These are phyloP conservation scores for Metschnikowia noctiluminum DNA, from an alignment of 805 yeast genomes.

Conservation along the genomic window DNA sequence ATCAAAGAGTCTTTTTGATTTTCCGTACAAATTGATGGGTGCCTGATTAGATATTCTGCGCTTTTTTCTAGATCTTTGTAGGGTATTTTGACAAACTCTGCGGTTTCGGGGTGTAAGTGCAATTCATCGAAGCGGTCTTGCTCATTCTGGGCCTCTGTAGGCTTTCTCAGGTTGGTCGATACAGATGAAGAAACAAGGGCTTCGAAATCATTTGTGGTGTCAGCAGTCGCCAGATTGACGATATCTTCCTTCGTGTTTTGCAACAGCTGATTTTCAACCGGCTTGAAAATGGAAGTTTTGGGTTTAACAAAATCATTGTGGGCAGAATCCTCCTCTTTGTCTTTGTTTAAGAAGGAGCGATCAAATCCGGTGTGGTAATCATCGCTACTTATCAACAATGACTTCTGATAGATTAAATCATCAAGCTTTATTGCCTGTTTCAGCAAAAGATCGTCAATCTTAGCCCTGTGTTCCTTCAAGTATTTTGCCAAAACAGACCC, in stretches of 20 bases:
- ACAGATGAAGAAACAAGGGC: background rate
- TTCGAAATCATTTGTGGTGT: slow-evolving; percentile 21
- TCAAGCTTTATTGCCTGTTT: slow-evolving; percentile 66
- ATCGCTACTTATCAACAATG: slow-evolving; percentile 76
- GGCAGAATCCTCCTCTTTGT: slow-evolving; percentile 28
- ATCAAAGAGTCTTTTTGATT: slow-evolving; percentile 88
- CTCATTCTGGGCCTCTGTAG: slow-evolving; percentile 14
- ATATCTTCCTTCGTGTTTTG: no score
- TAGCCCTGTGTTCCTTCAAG: slow-evolving; percentile 60
- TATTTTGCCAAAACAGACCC: slow-evolving; percentile 33
- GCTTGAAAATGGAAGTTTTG: slow-evolving; percentile 5
- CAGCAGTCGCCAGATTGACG: no score
- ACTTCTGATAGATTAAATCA: slow-evolving; percentile 66
- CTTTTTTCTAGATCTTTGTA: slow-evolving; percentile 45
- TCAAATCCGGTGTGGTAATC: slow-evolving; percentile 93
- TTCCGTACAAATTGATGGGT: slow-evolving; percentile 69
- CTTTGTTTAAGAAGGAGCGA: slow-evolving; percentile 71
- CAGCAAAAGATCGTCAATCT: slow-evolving; percentile 62
- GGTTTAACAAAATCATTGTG: slow-evolving; percentile 6
- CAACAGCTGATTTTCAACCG: no score
- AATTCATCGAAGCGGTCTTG: slow-evolving; percentile 45
- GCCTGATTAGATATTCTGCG: slow-evolving; percentile 51
- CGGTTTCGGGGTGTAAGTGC: slow-evolving; percentile 60
- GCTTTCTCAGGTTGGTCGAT: background rate
- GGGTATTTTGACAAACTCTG: slow-evolving; percentile 58